Evolutionary conservation across 2,329 filamentous ascomycete species (phyloP), one percentile per base, ranked within the genome.

Genomic region (Furcasterigmium furcatum): DNA sequence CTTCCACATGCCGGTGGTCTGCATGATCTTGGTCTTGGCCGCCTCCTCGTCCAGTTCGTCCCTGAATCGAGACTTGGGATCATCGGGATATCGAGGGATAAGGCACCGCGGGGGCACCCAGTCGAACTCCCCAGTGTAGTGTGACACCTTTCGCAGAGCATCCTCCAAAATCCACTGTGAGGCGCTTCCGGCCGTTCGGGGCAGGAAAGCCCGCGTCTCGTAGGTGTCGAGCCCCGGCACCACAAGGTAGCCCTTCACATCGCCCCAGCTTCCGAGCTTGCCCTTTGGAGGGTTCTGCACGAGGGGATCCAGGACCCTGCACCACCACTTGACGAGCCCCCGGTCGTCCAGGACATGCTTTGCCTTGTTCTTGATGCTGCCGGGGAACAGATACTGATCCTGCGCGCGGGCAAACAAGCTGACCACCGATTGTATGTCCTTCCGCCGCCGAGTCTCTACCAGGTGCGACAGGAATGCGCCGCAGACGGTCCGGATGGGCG

Each of bases 311-410:
- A 96, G 69, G 10, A 92, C 88, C 14, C 82, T 85, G 60, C 91
- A 96, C 94, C 94, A 99, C 94, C 94, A 99, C 58, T 85, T 89
- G 18, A 99, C 88, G 43, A 99, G 72, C 1, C 88, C 89, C 25
- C 91, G 78, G 58, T 99, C 94, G 57, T 96, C 90, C 9, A 97
- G 72, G 0, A 99, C 86, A 69, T 99, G 94, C 62, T 99, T 99
- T 3, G 80, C 80, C 16, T 68, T 66, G 62, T 96, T 92, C 49
- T 95, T 85, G 32, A 91, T 82, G 58, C 92, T 97, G 1, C 90
- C 90, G 0, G 94, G 91, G 61, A 97, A 99, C 13, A 99, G 78
- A 56, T 99, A 99, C 60, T 97, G 94, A 43, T 86, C 84, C 62
- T 97, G 94, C 0, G 94, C 84, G 48, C 94, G 80, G 0, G 94